Base-by-base conservation (phyloP, 805 yeast species). In the Ogataea haglerorum region DNA sequence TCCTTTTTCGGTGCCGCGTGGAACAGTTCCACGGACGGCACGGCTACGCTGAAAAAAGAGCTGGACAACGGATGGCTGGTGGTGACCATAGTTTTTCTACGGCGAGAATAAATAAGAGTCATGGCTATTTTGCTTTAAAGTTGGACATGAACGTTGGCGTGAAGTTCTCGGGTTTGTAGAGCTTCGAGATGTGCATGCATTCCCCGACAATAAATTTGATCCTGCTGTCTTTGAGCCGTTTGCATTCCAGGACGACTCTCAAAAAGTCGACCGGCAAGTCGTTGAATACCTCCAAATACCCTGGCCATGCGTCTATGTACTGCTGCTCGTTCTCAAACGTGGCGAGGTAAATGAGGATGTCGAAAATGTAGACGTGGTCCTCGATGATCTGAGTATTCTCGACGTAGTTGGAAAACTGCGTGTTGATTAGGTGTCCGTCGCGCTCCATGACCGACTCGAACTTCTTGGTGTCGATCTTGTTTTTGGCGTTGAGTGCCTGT, bases 211-310 rank as follows among this genome's bases (percentile, higher is more conserved):
- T 34, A 14, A 52, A 47, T 34, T 52, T 49, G 32, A 46, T 37
- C 34, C 49, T 53, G 8, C 56, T 51, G 21, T 53, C 57, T 16
- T 57, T 51, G 32, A 48, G 17, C 34, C 76, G 53, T 66, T 75
- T 52, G 73, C 66, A 53, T 68, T 73, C 48, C 38, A 89, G 69
- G 30, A 88, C 73, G 10, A 80, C 80, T 32, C 75, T 76, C 30
- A 90, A 70, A 53, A 88, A 75, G 36, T 76, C 82, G 6, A 82
- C 64, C 0, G 95, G 89, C 43, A 90, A 80, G 58, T 87, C 89
- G 65, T 87, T 81, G 66, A 82, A 88, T 29, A 73, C 74, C 10
- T 68, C 67, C 38, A 88, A 65, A 27, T 85, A 74, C 31, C 73
- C 77, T 8, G 34, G 35, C 58, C 57, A 58, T 28, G 46, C 53